Conservation (phyloP, 2,329 filamentous ascomycete species). For the Venturia oleaginea region DNA sequence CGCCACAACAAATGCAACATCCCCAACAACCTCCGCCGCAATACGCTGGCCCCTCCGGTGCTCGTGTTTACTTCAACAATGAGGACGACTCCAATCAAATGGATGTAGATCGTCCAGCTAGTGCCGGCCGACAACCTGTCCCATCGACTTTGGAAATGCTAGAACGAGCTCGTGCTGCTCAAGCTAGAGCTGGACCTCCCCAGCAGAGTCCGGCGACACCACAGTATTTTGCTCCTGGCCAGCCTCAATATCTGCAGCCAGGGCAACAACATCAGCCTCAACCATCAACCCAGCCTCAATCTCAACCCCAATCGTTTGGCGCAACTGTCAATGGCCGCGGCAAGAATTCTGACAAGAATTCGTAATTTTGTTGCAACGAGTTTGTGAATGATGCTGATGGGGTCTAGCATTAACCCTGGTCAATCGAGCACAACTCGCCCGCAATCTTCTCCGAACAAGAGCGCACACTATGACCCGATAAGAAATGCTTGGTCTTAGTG, state of each 20-base stretch:
- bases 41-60: slow-evolving; percentile 4
- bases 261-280: background rate
- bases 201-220: background rate
- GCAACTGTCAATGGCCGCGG: background rate
- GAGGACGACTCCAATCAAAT: slow-evolving; percentile 7
- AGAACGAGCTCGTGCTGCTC: slow-evolving; percentile 9
- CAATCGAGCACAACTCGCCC: background rate
- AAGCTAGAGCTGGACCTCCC: slow-evolving; percentile 7
- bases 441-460: background rate
- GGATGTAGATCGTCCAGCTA: slow-evolving; percentile 8
- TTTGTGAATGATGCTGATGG: background rate
- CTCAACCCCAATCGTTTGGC: background rate
- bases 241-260: slow-evolving; percentile 5
- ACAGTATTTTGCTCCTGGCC: background rate
- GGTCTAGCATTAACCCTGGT: background rate
- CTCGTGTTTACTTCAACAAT: slow-evolving; percentile 3
- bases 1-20: slow-evolving; percentile 1
- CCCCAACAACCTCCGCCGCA: background rate
- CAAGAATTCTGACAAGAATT: background rate
- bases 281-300: background rate
- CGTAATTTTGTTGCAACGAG: background rate
- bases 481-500: background rate
- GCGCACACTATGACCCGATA: background rate
- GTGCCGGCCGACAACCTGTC: background rate
- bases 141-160: slow-evolving; percentile 9